Evolutionary conservation across 2,329 filamentous ascomycete genomes (phyloP).

Genomic region (Ophiostoma perfectum): DNA sequence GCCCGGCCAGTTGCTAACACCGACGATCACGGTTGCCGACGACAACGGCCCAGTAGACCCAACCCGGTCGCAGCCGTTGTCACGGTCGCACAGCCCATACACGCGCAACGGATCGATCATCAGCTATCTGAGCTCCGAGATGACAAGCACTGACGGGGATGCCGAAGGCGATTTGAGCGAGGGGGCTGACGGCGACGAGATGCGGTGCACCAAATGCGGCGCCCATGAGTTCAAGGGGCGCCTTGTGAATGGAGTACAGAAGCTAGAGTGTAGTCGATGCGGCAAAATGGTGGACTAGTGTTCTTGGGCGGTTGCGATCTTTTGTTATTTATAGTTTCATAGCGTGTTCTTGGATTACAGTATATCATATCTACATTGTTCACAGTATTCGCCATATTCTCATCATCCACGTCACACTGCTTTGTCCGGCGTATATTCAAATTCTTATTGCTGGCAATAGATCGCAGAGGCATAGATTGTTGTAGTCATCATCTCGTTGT

Average conservation of each 20-base stretch:
- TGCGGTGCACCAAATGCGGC: slow-evolving; percentile 55
- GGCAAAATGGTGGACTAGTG: slow-evolving; percentile 31
- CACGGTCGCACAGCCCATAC: slow-evolving; percentile 14
- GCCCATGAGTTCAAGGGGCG: slow-evolving; percentile 58
- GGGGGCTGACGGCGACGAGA: slow-evolving; percentile 30
- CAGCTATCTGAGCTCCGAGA: slow-evolving; percentile 56
- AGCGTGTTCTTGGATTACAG: background rate
- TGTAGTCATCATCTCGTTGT: too few species aligned
- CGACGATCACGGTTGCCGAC: slow-evolving; percentile 14
- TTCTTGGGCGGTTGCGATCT: background rate
- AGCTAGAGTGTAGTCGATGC: slow-evolving; percentile 57
- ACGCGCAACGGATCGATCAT: slow-evolving; percentile 36
- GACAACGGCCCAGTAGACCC: slow-evolving; percentile 7
- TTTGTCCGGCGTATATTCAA: too few species aligned
- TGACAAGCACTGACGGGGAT: slow-evolving; percentile 36
- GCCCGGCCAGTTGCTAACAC: slow-evolving; percentile 5
- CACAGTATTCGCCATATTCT: background rate
- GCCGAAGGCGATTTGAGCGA: slow-evolving; percentile 5
- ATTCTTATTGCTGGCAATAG: too few species aligned
- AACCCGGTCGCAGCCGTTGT: background rate
- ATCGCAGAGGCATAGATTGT: too few species aligned
- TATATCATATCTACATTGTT: background rate
- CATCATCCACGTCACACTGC: too few species aligned
- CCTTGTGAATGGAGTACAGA: slow-evolving; percentile 48
- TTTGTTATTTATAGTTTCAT: slow-evolving; percentile 1